Evolutionary conservation across 495 filamentous ascomycete species (phyloP).

Genomic region (Hypoxylon fragiforme): DNA sequence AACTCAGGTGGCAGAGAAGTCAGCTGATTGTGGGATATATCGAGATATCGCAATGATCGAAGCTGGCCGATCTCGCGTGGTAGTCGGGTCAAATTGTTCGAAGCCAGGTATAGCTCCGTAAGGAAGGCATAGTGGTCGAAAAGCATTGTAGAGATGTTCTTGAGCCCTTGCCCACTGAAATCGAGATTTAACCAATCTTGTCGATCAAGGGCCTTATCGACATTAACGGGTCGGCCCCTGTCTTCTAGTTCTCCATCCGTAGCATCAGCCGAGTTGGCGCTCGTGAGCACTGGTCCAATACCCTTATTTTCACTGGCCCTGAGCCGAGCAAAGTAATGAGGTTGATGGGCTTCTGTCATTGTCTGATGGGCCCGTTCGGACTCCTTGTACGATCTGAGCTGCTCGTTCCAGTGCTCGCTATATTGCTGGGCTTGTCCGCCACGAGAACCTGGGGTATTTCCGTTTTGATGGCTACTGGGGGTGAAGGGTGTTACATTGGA

Average conservation of each 20-base stretch:
- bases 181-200: conserved; percentile 92
- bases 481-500: conserved; percentile 77
- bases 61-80: conserved; percentile 79
- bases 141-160: conserved; percentile 72
- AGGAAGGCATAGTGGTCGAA: conserved; percentile 83
- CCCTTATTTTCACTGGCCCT: conserved; percentile 61
- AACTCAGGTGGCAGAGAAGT: conserved; percentile 85
- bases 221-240: conserved; percentile 60
- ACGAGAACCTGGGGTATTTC: conserved; percentile 54
- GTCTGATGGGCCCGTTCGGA: conserved; percentile 67
- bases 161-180: conserved; percentile 89
- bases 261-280: conserved; percentile 39
- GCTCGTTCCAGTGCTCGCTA: conserved; percentile 86
- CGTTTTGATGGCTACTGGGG: conserved; percentile 74
- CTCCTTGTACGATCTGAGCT: conserved; percentile 76
- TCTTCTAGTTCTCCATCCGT: conserved; percentile 66
- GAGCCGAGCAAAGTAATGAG: conserved; percentile 57
- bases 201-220: conserved; percentile 59
- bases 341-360: conserved; percentile 61
- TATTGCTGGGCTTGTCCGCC: conserved; percentile 55
- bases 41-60: conserved; percentile 74
- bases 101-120: conserved; percentile 85
- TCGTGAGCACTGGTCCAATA: conserved; percentile 47
- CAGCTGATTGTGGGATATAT: conserved; percentile 86
- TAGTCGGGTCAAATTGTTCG: conserved; percentile 80